These are phyloP conservation scores for Myxozyma sirexii DNA, from an alignment of 805 yeast genomes.

Conservation along the genomic window DNA sequence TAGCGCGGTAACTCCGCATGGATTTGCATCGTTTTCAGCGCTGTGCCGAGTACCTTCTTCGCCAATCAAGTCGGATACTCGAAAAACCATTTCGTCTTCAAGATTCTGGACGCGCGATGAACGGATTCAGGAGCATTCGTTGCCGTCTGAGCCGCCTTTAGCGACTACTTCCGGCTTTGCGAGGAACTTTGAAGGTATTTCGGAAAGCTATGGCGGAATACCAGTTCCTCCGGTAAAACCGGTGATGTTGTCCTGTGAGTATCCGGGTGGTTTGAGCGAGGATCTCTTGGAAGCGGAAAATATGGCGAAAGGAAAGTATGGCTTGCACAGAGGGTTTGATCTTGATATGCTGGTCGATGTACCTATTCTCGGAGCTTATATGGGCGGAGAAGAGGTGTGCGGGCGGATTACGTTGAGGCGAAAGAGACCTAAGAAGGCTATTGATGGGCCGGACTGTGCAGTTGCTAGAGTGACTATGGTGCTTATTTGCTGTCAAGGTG, in stretches of 20 bases:
- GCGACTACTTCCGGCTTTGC: background rate
- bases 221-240: background rate
- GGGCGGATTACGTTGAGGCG: background rate
- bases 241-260: background rate
- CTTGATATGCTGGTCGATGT: background rate
- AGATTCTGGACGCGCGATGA: background rate
- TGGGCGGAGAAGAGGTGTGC: background rate
- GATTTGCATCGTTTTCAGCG: slow-evolving; percentile 3
- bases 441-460: background rate
- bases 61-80: background rate
- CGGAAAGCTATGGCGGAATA: background rate
- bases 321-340: background rate
- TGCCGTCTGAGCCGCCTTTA: background rate
- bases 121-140: background rate
- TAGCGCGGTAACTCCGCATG: background rate
- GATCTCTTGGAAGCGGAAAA: background rate
- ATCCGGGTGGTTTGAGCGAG: background rate
- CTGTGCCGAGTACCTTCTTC: background rate
- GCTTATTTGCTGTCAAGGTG: slow-evolving; percentile 7
- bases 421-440: background rate
- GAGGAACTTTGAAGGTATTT: background rate
- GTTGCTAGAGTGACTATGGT: background rate
- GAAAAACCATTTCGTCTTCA: background rate
- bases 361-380: background rate
- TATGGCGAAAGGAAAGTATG: background rate